Evolutionary conservation across 2,329 filamentous ascomycete species (phyloP).

Genomic region (Aspergillus caelatus): DNA sequence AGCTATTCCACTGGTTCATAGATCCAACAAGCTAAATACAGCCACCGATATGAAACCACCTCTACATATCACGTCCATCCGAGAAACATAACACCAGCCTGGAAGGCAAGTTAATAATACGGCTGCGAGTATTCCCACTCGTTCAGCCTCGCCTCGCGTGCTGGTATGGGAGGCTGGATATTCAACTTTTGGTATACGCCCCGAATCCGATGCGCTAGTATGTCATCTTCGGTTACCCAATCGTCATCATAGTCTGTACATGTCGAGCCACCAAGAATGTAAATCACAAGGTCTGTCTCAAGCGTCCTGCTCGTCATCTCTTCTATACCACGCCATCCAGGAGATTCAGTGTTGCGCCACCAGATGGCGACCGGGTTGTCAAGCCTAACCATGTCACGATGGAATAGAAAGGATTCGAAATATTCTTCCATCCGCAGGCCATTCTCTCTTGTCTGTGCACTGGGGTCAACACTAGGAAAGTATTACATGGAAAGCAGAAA

Average conservation of each 20-base stretch:
- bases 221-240: neutral
- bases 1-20: no score
- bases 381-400: neutral
- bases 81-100: neutral
- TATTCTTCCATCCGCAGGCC: neutral
- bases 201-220: neutral
- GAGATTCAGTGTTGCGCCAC: neutral
- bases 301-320: neutral
- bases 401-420: neutral
- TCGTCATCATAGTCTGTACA: neutral
- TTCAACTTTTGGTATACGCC: neutral
- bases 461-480: neutral
- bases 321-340: neutral
- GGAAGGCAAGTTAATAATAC: neutral
- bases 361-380: neutral
- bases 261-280: neutral
- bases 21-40: no score
- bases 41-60: no score
- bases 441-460: neutral
- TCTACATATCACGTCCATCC: no score
- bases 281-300: neutral
- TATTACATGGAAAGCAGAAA: neutral
- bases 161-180: neutral
- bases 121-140: neutral
- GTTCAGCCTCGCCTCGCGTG: neutral